Evolutionary conservation across 192 early-diverging fungal species (phyloP), one percentile per base, ranked within the genome.

Genomic region (Rhizophagus prolifer): DNA sequence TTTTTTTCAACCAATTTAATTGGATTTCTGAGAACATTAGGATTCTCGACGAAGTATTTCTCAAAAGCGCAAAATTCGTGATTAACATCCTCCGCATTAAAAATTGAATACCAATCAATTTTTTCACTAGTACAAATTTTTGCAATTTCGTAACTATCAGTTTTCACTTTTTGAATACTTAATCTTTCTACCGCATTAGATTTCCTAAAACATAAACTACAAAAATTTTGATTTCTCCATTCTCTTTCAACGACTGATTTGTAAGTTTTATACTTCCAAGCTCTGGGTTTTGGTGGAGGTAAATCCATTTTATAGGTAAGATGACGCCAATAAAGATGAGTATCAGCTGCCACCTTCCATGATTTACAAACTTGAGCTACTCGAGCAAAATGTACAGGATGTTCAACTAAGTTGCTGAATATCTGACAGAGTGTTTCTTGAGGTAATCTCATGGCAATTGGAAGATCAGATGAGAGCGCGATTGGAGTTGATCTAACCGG

Each of bases 301-400:
- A 26, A 62, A 25, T 62, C 26, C n/a, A 62, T 23, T 62, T 62
- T 62, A 26, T 26, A 13, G 10, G 25, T 19, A 23, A 62, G 26
- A 62, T 62, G 26, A 0, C n/a, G n/a, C 60, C 60, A 62, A 62
- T 62, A 62, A 62, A 62, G 60, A 28, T 62, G 25, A 12, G 60
- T 62, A 28, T 62, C 60, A 9, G 60, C n/a, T 26, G 60, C 60
- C 3, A 28, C 23, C 26, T 26, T 23, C 60, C 60, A 62, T 26
- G n/a, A 62, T 62, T 62, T 62, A 62, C 25, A 62, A 62, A 62
- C 25, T 62, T 62, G 60, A 62, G 60, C 60, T 28, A 26, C 60
- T 62, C 60, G 25, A 28, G 25, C 28, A 26, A 62, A 62, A 26
- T 62, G 60, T 60, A 60, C 58, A 0, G 58, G 58, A 60, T 60